Base-by-base conservation (phyloP, 345 rosid genomes). In the Raphanus sativus region DNA sequence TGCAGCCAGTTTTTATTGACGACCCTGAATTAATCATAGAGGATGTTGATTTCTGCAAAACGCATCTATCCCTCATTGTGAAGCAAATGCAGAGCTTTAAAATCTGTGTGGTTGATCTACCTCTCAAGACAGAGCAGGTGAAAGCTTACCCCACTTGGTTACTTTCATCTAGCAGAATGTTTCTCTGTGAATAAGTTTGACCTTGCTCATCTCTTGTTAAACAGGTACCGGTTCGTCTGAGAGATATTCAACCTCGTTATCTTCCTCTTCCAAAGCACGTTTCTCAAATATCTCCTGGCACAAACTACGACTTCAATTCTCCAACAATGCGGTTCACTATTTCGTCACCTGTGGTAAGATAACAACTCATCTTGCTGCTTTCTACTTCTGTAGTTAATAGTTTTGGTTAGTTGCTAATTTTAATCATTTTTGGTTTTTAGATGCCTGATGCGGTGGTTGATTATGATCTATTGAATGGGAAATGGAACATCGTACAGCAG, bases 391-490 rank as follows among this genome's bases (percentile, higher is more conserved):
- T 59, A 6, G 29, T 54, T 16, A 58, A 36, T 13, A 30, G 9
- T 9, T 56, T 58, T 42, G 15, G 15, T 65, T 24, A 62, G 45
- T 64, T 71, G 40, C 73, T 64, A 29, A 7, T 66, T 38, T 21
- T 5, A 56, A 60, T n/a, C 52, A 56, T 29, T 30, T 61, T 69
- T 24, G 65, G 33, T 67, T 28, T 77, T 32, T 88, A 94, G 98
- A 95, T 92, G 96, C 98, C 97, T 52, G 94, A 91, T 87, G 94
- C 96, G 24, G 89, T 92, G 76, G 98, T 95, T 86, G 99, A 92
- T 86, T 92, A 87, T 56, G 91, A 91, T 75, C 81, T 95, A 8
- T 81, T 88, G 80, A 88, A 78, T 81, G 97, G 97, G 75, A 86
- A 81, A 78, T 95, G 99, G 97, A 91, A 84, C 59, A 91, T 91